Base-by-base conservation (phyloP, 2,329 filamentous ascomycete genomes). In the Cytospora leucostoma region DNA sequence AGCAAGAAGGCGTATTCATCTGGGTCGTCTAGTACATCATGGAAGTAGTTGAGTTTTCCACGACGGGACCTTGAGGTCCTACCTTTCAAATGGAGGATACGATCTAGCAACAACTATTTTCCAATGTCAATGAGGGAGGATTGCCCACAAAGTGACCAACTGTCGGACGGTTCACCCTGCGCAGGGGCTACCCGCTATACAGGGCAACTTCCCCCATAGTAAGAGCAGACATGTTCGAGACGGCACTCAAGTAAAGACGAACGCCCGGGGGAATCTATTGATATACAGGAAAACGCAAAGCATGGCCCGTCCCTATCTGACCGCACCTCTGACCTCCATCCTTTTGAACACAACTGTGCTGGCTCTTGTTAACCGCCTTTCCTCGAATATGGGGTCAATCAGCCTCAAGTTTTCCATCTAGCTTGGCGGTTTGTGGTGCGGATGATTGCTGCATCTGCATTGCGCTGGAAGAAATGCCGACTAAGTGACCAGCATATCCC, bases 251-350 rank as follows among this genome's bases (percentile, higher is more conserved):
- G 56, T 32, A 58, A 60, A 65, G 51, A 61, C 47, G 37, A 65
- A 59, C 56, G 62, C 62, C 59, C 49, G 38, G 17, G 62, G 62
- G 61, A 60, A 64, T 47, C 44, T 47, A 47, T 47, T 47, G 44
- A 65, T 66, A 62, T 66, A 66, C 52, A 55, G 32, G 50, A 50
- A 38, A 37, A 35, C 38, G 57, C 27, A 59, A 47, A 44, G 54
- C n/a, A 55, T 35, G 55, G 55, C 27, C n/a, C 50, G 50, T 40
- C 54, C 64, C 49, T 40, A 64, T 64, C 64, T 53, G 59, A 63
- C 32, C 53, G 40, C 57, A 50, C 50, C 35, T 40, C 53, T 47
- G 60, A 32, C 52, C 21, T 49, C 56, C 35, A 12, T 50, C 51
- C 40, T 27, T 62, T 34, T 56, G 17, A 15, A 51, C 58, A 40